Evolutionary conservation across 164 flowering plant species (phyloP), one percentile per base, ranked within the genome.

Genomic region (Taxillus chinensis): DNA sequence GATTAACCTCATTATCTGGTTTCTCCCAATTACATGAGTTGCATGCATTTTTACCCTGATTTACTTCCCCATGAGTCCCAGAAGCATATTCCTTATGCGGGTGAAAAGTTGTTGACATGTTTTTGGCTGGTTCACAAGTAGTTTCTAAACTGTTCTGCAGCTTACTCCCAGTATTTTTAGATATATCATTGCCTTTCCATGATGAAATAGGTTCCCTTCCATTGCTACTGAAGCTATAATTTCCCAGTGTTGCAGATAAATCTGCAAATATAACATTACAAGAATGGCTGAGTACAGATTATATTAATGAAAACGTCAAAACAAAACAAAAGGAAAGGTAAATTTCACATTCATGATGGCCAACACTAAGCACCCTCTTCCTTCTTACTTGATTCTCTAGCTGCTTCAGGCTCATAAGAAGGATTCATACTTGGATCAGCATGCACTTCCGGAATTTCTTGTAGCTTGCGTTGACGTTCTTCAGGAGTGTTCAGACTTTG

Each of bases 351-450:
- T 27, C 27, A 27, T 51, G 17, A 27, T 3, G 55, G 15, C 12
- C 17, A 53, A 55, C 13, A 27, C 39, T 55, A 16, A 39, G 2
- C 7, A 82, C 84, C 85, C 75, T 64, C 66, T 68, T 67, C 77
- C 41, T 60, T 57, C 27, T 27, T 27, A 60, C 55, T 55, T 57
- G 46, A 46, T 42, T 49, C 75, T 64, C 70, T 66, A 48, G 62
- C 55, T 55, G 77, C 82, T 54, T 77, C 80, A 57, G 85, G 80
- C 39, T 70, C 78, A 67, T 68, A 70, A 59, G 59, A 66, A 45
- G 83, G 82, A 71, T 75, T 69, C 88, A 83, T 79, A 39, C 57
- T 76, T 52, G 81, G 82, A 61, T 83, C 88, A 53, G 74, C 55
- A 62, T 82, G 86, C 60, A 86, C 78, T 55, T 74, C 80, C 7